Evolutionary conservation across 768 basidiomycete species (phyloP).

Genomic region (Mycena rebaudengoi): DNA sequence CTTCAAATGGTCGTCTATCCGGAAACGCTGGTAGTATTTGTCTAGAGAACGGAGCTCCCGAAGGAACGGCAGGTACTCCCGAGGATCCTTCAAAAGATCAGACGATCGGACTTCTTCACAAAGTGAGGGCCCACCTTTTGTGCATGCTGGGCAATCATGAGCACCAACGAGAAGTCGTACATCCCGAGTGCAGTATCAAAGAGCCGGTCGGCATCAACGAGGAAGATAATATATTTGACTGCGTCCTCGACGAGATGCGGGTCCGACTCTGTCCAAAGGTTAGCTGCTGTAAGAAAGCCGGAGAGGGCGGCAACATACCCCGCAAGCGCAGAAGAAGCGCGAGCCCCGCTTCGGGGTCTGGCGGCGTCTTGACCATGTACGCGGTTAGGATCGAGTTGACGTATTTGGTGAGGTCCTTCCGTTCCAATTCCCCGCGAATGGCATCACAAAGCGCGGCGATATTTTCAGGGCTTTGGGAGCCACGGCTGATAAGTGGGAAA

Average conservation of each 20-base stretch:
- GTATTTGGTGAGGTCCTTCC: slow-evolving; percentile 76
- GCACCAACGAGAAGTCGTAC: slow-evolving; percentile 96
- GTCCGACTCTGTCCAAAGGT: slow-evolving; percentile 51
- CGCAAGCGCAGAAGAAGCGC: slow-evolving; percentile 77
- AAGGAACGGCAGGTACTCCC: slow-evolving; percentile 97
- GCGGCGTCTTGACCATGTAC: slow-evolving; percentile 90
- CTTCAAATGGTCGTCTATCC: slow-evolving; percentile 92
- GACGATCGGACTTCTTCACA: background rate
- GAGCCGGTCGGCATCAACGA: slow-evolving; percentile 89
- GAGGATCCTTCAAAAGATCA: slow-evolving; percentile 77
- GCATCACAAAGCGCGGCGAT: slow-evolving; percentile 80
- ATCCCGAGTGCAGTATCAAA: slow-evolving; percentile 97
- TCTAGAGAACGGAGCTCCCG: slow-evolving; percentile 86
- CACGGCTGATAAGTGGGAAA: slow-evolving; percentile 55
- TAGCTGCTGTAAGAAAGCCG: slow-evolving; percentile 28
- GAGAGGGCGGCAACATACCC: slow-evolving; percentile 59
- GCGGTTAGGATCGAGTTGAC: slow-evolving; percentile 93
- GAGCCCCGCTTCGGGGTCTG: slow-evolving; percentile 89
- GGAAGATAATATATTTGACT: slow-evolving; percentile 97
- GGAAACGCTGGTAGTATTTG: slow-evolving; percentile 84
- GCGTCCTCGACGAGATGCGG: slow-evolving; percentile 91
- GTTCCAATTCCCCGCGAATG: slow-evolving; percentile 76
- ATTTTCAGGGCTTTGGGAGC: slow-evolving; percentile 62
- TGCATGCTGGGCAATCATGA: slow-evolving; percentile 96
- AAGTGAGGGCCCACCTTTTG: slow-evolving; percentile 75